These are phyloP conservation scores for Wallacemonas sp. DNA, from an alignment of 208 protist species.

Conservation along the genomic window DNA sequence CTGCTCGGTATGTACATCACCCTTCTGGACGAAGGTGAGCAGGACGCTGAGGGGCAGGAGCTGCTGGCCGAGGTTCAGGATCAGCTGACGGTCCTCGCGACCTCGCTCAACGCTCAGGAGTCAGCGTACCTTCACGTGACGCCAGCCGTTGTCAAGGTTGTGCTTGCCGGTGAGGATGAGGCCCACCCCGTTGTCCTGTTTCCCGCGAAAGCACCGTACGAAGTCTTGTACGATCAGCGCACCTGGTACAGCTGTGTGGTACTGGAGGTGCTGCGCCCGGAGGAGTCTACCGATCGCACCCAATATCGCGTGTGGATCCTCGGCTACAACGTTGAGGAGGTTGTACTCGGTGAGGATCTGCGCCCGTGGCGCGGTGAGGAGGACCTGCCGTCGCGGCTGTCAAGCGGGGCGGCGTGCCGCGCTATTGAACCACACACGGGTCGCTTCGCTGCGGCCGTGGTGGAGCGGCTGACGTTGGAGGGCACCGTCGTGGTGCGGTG, in stretches of 20 bases:
- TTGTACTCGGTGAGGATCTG: constrained; percentile 56
- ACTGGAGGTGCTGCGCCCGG: constrained; percentile 43
- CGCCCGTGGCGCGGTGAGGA: constrained; percentile 45
- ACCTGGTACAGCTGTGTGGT: constrained; percentile 80
- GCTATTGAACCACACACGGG: constrained; percentile 54
- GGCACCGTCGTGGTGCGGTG: constrained; percentile 62
- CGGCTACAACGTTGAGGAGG: constrained; percentile 73
- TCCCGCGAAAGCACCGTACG: constrained; percentile 46
- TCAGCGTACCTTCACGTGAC: constrained; percentile 31
- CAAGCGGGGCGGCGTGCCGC: constrained; percentile 62
- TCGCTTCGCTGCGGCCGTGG: constrained; percentile 37
- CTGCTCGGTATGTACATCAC: constrained; percentile 26
- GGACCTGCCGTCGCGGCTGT: constrained; percentile 28
- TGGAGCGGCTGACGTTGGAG: constrained; percentile 75
- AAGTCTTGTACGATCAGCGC: constrained; percentile 66
- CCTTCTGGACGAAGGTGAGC: constrained; percentile 17
- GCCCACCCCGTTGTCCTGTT: constrained; percentile 17
- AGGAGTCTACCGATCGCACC: constrained; percentile 41
- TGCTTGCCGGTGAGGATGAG: constrained; percentile 13
- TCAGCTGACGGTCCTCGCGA: constrained; percentile 41
- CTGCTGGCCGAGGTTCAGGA: constrained; percentile 52
- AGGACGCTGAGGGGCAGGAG: constrained; percentile 38
- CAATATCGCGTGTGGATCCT: constrained; percentile 69
- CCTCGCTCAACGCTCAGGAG: constrained; percentile 61
- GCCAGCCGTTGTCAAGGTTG: constrained; percentile 30